phyloP scores from a whole-genome alignment of 495 filamentous ascomycete genomes.

The Hypoxylon crocopeplum region DNA sequence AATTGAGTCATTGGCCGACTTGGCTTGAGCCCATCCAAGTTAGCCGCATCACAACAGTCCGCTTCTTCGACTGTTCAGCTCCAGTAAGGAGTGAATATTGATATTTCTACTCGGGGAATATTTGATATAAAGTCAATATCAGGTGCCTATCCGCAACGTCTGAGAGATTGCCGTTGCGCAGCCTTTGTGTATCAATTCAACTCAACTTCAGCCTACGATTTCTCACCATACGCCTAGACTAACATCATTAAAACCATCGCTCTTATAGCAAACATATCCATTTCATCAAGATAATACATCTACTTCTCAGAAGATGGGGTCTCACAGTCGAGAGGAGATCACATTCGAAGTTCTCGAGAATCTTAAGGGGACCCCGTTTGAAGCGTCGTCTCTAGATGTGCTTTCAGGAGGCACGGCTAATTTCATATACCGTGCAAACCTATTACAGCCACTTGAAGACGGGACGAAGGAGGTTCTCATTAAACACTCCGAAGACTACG shows the following conservation, averaged over 20 bases:
- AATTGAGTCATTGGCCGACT: conserved; percentile 31
- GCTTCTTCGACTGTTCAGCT: not conserved
- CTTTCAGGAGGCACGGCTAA: conserved; percentile 66
- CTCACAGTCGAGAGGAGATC: conserved; percentile 29
- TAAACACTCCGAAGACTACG: conserved; percentile 62
- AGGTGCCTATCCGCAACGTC: no score
- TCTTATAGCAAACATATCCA: no score
- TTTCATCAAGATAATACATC: not conserved
- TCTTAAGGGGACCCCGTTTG: conserved; percentile 54
- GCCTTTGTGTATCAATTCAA: no score
- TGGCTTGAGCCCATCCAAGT: conserved; percentile 9
- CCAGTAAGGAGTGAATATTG: not conserved
- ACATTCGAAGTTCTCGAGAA: conserved; percentile 36
- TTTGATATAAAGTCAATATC: not conserved
- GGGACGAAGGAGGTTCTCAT: conserved; percentile 54
- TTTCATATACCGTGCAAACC: conserved; percentile 63
- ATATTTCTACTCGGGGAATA: not conserved
- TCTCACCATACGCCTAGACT: no score
- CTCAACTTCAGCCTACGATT: no score
- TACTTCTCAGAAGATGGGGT: conserved; percentile 4
- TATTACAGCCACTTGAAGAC: conserved; percentile 47
- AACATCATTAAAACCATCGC: no score
- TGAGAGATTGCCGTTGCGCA: no score
- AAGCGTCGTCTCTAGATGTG: conserved; percentile 54
- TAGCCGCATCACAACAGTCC: conserved; percentile 1